These are phyloP conservation scores for Cucurbita moschata DNA, from an alignment of 306 rosid species.

Conservation along the genomic window DNA sequence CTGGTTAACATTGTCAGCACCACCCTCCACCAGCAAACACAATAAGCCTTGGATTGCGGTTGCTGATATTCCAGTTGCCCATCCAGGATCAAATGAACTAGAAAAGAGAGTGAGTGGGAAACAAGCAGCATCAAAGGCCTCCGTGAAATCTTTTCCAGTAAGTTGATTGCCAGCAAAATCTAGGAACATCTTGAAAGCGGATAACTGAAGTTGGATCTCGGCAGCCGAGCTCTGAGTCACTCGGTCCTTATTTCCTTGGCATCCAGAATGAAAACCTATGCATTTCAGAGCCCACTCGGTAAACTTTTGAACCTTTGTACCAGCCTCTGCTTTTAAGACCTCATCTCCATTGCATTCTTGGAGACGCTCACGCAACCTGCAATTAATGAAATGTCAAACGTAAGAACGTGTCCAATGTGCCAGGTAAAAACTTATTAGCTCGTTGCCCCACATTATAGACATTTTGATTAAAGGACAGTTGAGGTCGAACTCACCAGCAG, in stretches of 20 bases:
- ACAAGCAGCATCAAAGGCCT: conserved; percentile 93
- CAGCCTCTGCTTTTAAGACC: conserved; percentile 77
- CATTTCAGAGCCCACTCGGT: conserved; percentile 91
- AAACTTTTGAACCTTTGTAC: conserved; percentile 71
- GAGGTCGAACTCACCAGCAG: background rate
- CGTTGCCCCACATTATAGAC: background rate
- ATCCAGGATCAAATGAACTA: conserved; percentile 68
- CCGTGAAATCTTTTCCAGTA: conserved; percentile 77
- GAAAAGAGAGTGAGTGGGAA: conserved; percentile 86
- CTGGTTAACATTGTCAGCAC: conserved; percentile 85
- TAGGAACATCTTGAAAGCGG: conserved; percentile 64
- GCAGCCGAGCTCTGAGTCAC: conserved; percentile 37
- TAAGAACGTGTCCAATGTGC: no score
- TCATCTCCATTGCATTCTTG: conserved; percentile 87
- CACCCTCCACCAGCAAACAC: conserved; percentile 73
- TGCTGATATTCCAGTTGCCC: conserved; percentile 71
- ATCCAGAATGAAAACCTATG: conserved; percentile 64
- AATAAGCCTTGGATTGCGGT: conserved; percentile 71
- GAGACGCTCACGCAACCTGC: conserved; percentile 76
- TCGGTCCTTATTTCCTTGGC: conserved; percentile 36
- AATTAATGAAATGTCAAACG: background rate
- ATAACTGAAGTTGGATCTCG: conserved; percentile 71
- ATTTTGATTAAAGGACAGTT: no score
- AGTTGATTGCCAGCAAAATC: conserved; percentile 85
- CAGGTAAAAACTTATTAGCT: background rate